phyloP scores from a whole-genome alignment of 352 stramenopile species.

The Phytophthora cryptogea region DNA sequence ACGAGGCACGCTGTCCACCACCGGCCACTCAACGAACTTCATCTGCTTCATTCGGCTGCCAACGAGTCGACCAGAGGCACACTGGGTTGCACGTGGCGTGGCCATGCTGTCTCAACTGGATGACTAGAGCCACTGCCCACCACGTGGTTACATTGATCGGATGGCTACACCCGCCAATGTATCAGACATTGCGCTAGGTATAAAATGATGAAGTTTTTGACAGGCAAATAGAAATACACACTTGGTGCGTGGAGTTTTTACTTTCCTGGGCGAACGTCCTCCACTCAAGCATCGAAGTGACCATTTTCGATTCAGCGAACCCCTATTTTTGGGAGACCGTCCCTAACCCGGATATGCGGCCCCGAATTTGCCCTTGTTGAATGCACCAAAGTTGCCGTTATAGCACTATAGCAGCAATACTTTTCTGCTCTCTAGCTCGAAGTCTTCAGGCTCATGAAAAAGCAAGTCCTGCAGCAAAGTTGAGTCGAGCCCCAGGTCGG shows the following conservation, averaged over 20 bases:
- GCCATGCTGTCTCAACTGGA: constrained; percentile 93
- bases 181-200: not conserved
- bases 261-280: not conserved
- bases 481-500: not conserved
- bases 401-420: not conserved
- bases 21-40: constrained; percentile 95
- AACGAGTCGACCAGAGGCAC: constrained; percentile 71
- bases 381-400: not conserved
- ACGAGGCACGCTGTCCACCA: constrained; percentile 91
- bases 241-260: not conserved
- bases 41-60: constrained; percentile 93
- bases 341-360: constrained; percentile 2
- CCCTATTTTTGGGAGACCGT: constrained; percentile 3
- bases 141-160: not conserved
- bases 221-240: not conserved
- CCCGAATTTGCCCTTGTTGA: not conserved
- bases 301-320: constrained; percentile 3
- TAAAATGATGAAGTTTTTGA: too few relatives aligned
- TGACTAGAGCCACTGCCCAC: constrained; percentile 45
- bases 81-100: constrained; percentile 94
- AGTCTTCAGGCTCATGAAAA: not conserved
- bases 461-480: not conserved
- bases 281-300: constrained; percentile 18
- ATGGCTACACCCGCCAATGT: not conserved
- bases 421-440: not conserved